Base-by-base conservation (phyloP, 768 basidiomycete species). In the Agaricus blazei region DNA sequence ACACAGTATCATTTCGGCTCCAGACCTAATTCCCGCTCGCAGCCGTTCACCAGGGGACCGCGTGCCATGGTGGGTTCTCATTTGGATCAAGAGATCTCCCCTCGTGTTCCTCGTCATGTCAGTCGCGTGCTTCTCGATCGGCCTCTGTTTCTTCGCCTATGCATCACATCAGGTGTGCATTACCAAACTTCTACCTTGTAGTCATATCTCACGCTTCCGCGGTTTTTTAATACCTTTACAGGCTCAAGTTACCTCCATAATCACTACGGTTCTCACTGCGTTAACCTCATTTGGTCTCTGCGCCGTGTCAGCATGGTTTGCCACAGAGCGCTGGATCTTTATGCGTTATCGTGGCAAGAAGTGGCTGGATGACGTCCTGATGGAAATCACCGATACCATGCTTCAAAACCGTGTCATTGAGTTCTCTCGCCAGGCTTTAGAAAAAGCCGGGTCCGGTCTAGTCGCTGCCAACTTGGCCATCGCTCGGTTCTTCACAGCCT, bases 71-170 rank as follows among this genome's bases (percentile, higher is more conserved):
- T 88, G 87, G 86, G 85, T 88, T 43, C 70, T 88, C 54, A 90
- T 91, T 61, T 92, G 88, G 89, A 91, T 91, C 72, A 91, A 90
- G 65, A 76, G 88, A 36, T 88, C 88, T 4, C 89, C 89, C 12
- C 75, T 92, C 34, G 86, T 90, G 58, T 90, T 91, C 72, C 80
- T 91, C 45, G 88, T 91, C 57, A 76, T 91, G 66, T 89, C 90
- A 51, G 88, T 91, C 44, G 87, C 87, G 40, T 87, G 85, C 68
- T 92, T 92, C 69, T 90, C 87, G 1, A 77, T 87, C 41, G 89
- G 89, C 12, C 75, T 91, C 15, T 84, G 86, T 62, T 79, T 85
- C 43, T 91, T 91, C 63, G 78, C 87, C 12, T 91, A 90, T 64
- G 82, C 89, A 2, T 88, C 89, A 15, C 59, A 68, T 7, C 87